Base-by-base conservation (phyloP, 495 filamentous ascomycete genomes). In the Polyplosphaeria fusca region DNA sequence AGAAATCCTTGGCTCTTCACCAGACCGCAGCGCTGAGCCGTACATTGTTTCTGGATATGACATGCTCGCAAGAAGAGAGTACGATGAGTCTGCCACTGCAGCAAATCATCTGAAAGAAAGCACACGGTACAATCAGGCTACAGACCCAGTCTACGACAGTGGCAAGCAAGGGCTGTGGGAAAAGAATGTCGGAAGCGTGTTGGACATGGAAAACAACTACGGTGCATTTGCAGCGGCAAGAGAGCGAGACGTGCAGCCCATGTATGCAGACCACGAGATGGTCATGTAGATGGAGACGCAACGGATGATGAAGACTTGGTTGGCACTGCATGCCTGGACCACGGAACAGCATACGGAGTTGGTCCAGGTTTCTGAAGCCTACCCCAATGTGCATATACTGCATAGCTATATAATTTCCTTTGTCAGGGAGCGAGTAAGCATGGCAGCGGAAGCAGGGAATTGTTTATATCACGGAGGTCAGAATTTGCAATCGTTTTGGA, bases 141-240 rank as follows among this genome's bases (percentile, higher is more conserved):
- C 62, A 16, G 68, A 70, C 40, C 66, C 66, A 30, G 64, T 63
- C 12, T 68, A 65, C 43, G 62, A 68, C 13, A 42, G 58, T 16
- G 38, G 22, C 16, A 44, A 59, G 16, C 27, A 35, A 13, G 51
- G 56, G 13, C 43, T 60, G 45, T 61, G 57, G 64, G 47, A 55
- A 46, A 66, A 68, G 60, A 26, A 47, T 19, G 49, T 43, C 7
- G 59, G 55, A 16, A 62, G 59, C 35, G 39, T 67, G 5, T 37
- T 62, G 56, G 61, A 66, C 35, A 70, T 70, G 68, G 68, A 70
- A 49, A 68, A 70, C 41, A 66, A 68, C 52, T 70, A 70, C 42
- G 67, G 67, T 3, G 60, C 60, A n/a, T 70, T 61, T 41, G 67
- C 52, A 24, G 40, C 54, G 28, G 53, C 61, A 28, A 58, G 65